These are phyloP conservation scores for Penicillium griseofulvum DNA, from an alignment of 2,329 filamentous ascomycete genomes.

Conservation along the genomic window DNA sequence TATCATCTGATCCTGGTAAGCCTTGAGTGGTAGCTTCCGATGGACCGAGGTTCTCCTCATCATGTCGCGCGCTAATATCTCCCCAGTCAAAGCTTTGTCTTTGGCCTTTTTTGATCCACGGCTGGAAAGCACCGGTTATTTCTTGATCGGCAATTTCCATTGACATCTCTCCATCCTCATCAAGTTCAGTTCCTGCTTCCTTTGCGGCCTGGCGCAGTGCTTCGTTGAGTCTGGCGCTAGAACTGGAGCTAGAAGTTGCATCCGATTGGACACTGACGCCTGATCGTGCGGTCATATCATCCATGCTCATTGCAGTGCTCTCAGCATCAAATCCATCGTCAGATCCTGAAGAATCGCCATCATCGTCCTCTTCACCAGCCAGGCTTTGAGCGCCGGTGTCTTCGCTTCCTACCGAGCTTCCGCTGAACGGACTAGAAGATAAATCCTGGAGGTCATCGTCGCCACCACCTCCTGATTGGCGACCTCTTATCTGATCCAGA, in stretches of 20 bases:
- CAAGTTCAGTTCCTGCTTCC: constrained; percentile 71
- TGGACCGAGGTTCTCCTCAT: constrained; percentile 47
- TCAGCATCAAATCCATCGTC: constrained; percentile 57
- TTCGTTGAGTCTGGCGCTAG: constrained; percentile 72
- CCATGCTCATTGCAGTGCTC: constrained; percentile 78
- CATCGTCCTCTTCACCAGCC: constrained; percentile 46
- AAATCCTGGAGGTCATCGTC: constrained; percentile 65
- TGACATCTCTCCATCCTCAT: constrained; percentile 67
- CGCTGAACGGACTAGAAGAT: constrained; percentile 77
- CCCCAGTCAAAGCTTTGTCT: constrained; percentile 44
- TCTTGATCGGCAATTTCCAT: constrained; percentile 72
- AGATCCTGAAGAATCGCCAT: constrained; percentile 47
- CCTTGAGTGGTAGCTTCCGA: constrained; percentile 16
- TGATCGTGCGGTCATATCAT: constrained; percentile 71
- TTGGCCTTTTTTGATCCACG: constrained; percentile 47
- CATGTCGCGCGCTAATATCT: constrained; percentile 41
- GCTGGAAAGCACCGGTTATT: constrained; percentile 50
- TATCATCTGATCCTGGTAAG: constrained; percentile 35
- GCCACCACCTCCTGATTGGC: constrained; percentile 21
- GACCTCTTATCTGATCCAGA: constrained; percentile 57
- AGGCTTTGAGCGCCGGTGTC: constrained; percentile 41
- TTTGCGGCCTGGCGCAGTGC: constrained; percentile 72
- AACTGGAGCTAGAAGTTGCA: constrained; percentile 56
- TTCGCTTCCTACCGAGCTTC: constrained; percentile 50
- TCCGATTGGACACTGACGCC: constrained; percentile 60